Conservation (phyloP, 2,329 filamentous ascomycete species). For the Eurotiales sp. region DNA sequence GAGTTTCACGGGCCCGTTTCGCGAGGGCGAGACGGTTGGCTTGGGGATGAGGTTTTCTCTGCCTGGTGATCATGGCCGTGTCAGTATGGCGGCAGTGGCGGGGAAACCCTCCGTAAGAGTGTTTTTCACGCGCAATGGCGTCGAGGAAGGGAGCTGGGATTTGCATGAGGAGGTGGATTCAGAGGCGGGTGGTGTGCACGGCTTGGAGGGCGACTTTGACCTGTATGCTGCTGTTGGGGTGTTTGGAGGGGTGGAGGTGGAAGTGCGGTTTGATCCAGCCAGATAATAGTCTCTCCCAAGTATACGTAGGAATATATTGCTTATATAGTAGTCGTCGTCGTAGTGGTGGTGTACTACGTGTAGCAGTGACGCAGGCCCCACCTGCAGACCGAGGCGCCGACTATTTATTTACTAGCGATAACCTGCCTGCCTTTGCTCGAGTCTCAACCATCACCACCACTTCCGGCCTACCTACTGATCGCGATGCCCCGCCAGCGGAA, state of each 20-base stretch:
- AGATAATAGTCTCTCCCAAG: constrained; percentile 51
- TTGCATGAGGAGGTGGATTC: constrained; percentile 58
- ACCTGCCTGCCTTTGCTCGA: no score
- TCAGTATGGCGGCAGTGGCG: constrained; percentile 25
- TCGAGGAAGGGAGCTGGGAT: constrained; percentile 52
- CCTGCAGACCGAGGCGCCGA: no score
- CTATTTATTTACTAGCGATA: no score
- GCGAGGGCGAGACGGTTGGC: constrained; percentile 54
- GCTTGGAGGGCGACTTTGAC: constrained; percentile 66
- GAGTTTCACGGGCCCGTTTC: constrained; percentile 54
- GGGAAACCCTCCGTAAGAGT: constrained; percentile 29
- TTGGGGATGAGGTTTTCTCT: constrained; percentile 54
- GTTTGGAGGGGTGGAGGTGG: constrained; percentile 61
- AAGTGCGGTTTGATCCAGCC: constrained; percentile 49
- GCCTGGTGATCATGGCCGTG: constrained; percentile 35
- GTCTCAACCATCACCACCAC: no score
- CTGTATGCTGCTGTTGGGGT: constrained; percentile 58
- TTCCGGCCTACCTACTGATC: no score
- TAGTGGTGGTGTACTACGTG: no score
- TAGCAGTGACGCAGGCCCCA: no score
- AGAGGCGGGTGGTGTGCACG: constrained; percentile 56
- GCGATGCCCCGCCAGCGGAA: constrained; percentile 39
- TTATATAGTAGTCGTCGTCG: no score
- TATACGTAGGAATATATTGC: no score
- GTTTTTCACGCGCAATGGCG: constrained; percentile 59